Evolutionary conservation across 2,329 filamentous ascomycete genomes (phyloP), one percentile per base, ranked within the genome.

Genomic region (Pyrenochaeta sp.): DNA sequence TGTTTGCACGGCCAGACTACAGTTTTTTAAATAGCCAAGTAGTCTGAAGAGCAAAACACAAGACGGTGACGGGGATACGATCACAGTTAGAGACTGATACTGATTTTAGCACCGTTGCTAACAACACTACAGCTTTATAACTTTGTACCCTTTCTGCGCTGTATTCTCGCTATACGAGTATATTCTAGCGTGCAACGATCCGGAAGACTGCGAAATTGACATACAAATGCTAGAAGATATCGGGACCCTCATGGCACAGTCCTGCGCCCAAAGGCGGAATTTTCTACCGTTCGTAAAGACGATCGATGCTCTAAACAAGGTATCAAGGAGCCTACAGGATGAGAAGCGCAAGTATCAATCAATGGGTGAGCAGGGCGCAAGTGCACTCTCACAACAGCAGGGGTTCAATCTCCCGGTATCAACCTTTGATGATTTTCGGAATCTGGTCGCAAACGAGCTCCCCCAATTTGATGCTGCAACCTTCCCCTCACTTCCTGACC

Each of bases 141-240:
- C 51, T 32, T 65, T 72, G 35, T 72, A 69, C 30, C 67, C 68
- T 0, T 72, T 72, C 48, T 69, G 64, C 27, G 67, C 68, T 3
- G 57, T 69, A 7, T 71, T 72, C 52, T 58, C 66, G 1, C 62
- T 72, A 2, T 72, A 72, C 51, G 67, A 69, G 36, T 44, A 71
- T 40, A 63, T 72, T 27, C 54, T 72, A 18, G 61, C 61, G 1
- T 64, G 58, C 36, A 54, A 35, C 33, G 35, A 66, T 23, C 64
- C 66, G 0, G 56, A 66, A 0, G 56, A 66, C 15, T 71, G 67
- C 56, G 66, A 67, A 35, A 46, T 57, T 32, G 68, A 72, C 29
- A 40, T 71, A n/a, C 33, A 48, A 18, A 41, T 57, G 3, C 61
- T 72, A 2, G 68, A 71, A 41, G 45, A 42, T 7, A 56, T 70